Conservation (phyloP, 257 asterid species). For the Solanum piurae region DNA sequence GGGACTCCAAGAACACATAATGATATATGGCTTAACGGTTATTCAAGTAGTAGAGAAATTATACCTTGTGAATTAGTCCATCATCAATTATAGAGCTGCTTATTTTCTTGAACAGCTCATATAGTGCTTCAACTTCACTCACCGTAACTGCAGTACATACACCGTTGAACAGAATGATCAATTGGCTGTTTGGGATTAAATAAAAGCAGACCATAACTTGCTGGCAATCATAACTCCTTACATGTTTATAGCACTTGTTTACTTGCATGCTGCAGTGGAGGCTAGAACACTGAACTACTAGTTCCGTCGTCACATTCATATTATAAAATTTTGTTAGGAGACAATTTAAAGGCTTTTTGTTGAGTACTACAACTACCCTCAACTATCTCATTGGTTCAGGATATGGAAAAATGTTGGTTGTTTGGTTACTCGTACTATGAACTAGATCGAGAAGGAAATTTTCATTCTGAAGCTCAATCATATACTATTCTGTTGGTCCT, state of each 20-base stretch:
- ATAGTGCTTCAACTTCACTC: conserved; percentile 82
- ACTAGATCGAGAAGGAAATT: neutral
- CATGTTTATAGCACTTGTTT: neutral
- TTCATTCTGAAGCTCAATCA: neutral
- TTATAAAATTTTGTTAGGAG: neutral
- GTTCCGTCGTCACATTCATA: neutral
- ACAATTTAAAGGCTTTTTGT: neutral
- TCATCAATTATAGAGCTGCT: conserved; percentile 72
- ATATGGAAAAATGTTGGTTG: neutral
- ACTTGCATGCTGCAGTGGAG: neutral
- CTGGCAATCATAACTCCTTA: neutral
- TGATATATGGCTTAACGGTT: neutral
- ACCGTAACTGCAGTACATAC: conserved; percentile 53
- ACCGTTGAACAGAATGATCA: neutral
- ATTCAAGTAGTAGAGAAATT: neutral
- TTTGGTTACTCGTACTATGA: neutral
- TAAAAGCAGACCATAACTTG: neutral
- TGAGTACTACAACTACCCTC: neutral
- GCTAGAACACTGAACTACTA: neutral
- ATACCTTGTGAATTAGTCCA: conserved; percentile 91
- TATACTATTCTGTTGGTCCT: neutral
- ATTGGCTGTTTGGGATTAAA: neutral
- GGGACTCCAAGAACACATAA: neutral
- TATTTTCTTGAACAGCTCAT: conserved; percentile 64
- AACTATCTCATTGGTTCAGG: neutral